These are phyloP conservation scores for Hypoxylon perforatum DNA, from an alignment of 495 filamentous ascomycete genomes.

Conservation along the genomic window DNA sequence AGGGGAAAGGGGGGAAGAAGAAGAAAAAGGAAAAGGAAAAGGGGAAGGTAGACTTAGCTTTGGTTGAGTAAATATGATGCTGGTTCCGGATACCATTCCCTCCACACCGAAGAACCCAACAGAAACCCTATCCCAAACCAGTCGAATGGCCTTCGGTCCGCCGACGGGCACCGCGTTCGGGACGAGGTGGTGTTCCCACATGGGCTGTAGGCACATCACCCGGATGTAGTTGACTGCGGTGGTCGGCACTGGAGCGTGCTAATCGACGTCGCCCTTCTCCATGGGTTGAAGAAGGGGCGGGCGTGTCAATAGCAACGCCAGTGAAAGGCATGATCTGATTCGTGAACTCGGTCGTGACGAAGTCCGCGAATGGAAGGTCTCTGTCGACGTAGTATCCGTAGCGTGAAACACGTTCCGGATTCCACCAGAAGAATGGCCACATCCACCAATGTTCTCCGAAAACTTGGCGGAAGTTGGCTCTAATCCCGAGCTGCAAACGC, in stretches of 20 bases:
- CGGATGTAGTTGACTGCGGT: background rate
- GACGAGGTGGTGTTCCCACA: background rate
- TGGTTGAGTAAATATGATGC: background rate
- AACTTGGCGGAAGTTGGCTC: constrained; percentile 25
- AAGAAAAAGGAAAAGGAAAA: background rate
- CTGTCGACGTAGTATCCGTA: constrained; percentile 22
- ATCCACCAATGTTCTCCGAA: constrained; percentile 27
- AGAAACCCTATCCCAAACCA: constrained; percentile 1
- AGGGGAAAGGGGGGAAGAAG: background rate
- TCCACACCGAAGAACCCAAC: background rate
- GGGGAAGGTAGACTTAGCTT: background rate
- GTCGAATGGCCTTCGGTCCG: constrained; percentile 9
- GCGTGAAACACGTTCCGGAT: constrained; percentile 4
- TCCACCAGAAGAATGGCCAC: constrained; percentile 23
- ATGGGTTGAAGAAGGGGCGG: constrained; percentile 6
- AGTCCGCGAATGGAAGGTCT: constrained; percentile 18
- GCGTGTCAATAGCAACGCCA: constrained; percentile 8
- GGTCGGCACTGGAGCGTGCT: constrained; percentile 1
- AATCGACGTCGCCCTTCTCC: constrained; percentile 5
- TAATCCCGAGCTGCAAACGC: constrained; percentile 11
- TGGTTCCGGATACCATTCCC: background rate
- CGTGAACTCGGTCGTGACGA: background rate
- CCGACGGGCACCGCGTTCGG: constrained; percentile 3
- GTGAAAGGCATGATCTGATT: background rate
- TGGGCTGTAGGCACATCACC: background rate